phyloP scores from a whole-genome alignment of 2,329 filamentous ascomycete species.

The Aspergillus cejpii region DNA sequence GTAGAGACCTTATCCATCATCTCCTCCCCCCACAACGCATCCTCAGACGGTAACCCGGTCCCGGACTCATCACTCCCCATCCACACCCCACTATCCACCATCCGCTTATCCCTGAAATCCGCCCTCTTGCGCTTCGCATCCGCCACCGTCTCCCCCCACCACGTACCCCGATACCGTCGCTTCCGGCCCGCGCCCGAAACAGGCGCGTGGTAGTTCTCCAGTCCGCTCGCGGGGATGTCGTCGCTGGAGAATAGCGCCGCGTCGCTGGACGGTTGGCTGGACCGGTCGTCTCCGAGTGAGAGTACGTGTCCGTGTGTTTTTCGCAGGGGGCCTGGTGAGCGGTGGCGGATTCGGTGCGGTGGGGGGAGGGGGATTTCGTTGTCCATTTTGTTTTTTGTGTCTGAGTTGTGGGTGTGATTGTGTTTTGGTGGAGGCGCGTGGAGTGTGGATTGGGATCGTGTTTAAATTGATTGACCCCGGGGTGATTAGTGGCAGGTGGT shows the following conservation, averaged over 20 bases:
- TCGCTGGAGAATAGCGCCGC: conserved; percentile 45
- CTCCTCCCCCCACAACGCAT: conserved; percentile 37
- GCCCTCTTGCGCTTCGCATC: conserved; percentile 36
- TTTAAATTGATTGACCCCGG: too few relatives aligned
- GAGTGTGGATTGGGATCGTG: too few relatives aligned
- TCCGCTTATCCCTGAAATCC: conserved; percentile 40
- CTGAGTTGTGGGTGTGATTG: background rate
- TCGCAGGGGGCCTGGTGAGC: conserved; percentile 24
- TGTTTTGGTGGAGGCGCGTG: too few relatives aligned
- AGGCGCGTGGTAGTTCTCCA: conserved; percentile 39
- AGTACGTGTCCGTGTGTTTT: conserved; percentile 23
- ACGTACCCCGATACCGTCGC: conserved; percentile 41
- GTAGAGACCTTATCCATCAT: conserved; percentile 24
- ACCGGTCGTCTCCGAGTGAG: conserved; percentile 32
- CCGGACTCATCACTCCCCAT: conserved; percentile 43
- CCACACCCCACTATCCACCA: conserved; percentile 45
- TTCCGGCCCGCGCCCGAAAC: conserved; percentile 26
- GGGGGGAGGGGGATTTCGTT: conserved; percentile 37
- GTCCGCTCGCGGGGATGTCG: conserved; percentile 40
- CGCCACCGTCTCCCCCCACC: conserved; percentile 39
- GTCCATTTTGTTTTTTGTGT: conserved; percentile 26
- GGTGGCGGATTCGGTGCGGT: conserved; percentile 32
- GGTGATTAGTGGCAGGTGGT: too few relatives aligned
- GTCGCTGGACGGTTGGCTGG: conserved; percentile 39
- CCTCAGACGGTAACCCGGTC: conserved; percentile 31